Evolutionary conservation across 106 monocot species (phyloP), one percentile per base, ranked within the genome.

Genomic region (Chionographis japonica): DNA sequence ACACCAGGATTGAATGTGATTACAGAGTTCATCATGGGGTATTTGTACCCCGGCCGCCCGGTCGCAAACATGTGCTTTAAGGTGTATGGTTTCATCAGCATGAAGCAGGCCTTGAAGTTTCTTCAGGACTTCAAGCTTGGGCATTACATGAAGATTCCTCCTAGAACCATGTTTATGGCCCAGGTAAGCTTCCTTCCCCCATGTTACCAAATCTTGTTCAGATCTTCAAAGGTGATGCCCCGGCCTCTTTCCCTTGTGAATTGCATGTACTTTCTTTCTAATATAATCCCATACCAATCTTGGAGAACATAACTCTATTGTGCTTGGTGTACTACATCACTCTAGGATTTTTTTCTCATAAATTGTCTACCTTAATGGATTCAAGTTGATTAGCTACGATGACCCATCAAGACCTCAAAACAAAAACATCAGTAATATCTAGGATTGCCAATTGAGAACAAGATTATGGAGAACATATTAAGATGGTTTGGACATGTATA

Each of bases 71-170:
- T 83, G 60, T 75, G 70, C 61, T 83, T 83, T 66, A 79, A 83
- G 56, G 70, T 79, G 4, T 83, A 83, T 57, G 83, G 83, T 1
- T 74, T 65, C 10, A 78, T 71, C 35, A 75, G 83, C 43, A 83
- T 79, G 78, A 75, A 13, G 3, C 83, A 75, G 60, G 83, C 78
- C 2, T 39, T 83, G 52, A 54, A 20, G 1, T 83, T 83, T 43
- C 74, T 79, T 11, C 75, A 78, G 52, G 83, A 83, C 52, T 77
- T 82, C 73, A 82, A 77, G 37, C 68, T 77, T 52, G 81, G 81
- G 1, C 81, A 81, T 41, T 77, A 83, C 51, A 83, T 78, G 83
- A 83, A 83, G 72, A 78, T 83, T 27, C 82, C 82, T 39, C 82
- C 83, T 1, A 70, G 83, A 50, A 69, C 64, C 4, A 83, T 83